phyloP scores from a whole-genome alignment of 2,329 filamentous ascomycete genomes.

The Claviceps lovelessii region DNA sequence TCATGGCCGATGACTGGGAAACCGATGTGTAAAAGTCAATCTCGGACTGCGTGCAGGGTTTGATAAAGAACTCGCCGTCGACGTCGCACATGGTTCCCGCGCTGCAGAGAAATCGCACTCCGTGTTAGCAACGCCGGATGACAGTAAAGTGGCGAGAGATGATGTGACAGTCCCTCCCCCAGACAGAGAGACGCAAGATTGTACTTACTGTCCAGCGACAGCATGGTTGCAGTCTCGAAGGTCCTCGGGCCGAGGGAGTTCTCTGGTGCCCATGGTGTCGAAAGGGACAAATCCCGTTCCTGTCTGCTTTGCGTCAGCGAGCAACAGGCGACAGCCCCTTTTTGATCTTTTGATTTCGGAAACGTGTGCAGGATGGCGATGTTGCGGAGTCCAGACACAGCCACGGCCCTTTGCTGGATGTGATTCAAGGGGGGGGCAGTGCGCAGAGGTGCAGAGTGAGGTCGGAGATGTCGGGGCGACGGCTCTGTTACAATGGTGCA shows the following conservation, averaged over 20 bases:
- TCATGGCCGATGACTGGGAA: constrained; percentile 43
- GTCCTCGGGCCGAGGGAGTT: constrained; percentile 42
- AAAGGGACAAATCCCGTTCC: not conserved
- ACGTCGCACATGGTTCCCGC: constrained; percentile 79
- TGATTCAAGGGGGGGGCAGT: not conserved
- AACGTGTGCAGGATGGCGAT: not conserved
- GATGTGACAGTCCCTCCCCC: not conserved
- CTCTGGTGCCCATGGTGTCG: constrained; percentile 16
- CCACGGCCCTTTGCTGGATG: not conserved
- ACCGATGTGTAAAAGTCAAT: constrained; percentile 59
- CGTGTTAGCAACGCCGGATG: not conserved
- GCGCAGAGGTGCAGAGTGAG: not conserved
- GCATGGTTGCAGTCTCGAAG: constrained; percentile 59
- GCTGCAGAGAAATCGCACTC: constrained; percentile 29
- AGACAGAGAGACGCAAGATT: not conserved
- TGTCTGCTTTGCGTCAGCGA: not conserved
- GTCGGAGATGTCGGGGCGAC: not conserved
- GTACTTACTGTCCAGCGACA: constrained; percentile 70
- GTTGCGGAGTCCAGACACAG: not conserved
- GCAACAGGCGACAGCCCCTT: not conserved
- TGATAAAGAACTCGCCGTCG: constrained; percentile 77
- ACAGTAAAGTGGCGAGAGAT: not conserved
- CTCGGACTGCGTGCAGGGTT: constrained; percentile 78
- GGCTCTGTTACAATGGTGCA: not conserved
- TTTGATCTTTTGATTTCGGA: too few relatives aligned